Evolutionary conservation across 176 grass and related monocot species (phyloP), one percentile per base, ranked within the genome.

Genomic region (Typha latifolia): DNA sequence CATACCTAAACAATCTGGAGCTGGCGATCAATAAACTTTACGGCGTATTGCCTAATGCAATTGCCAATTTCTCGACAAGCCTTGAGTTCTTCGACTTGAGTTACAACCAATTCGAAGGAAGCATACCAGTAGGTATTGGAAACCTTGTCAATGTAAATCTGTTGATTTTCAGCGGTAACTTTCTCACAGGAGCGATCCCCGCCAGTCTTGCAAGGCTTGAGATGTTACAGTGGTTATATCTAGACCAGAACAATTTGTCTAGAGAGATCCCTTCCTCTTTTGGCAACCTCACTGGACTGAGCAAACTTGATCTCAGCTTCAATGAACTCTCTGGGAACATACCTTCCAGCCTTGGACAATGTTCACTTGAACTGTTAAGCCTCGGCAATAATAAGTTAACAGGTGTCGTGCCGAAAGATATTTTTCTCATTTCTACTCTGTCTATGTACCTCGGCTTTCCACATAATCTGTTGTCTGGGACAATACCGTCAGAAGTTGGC

Each of bases 61-160:
- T 74, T 9, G 47, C 8, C 37, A 77, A 67, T 48, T 19, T 76
- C 0, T 76, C 73, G 3, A 59, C 29, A 12, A 12, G 4, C 0
- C n/a, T 76, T 32, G 50, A 29, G n/a, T 4, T 0, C 15, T 2
- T 76, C 15, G 4, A 0, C 11, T 2, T 76, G 5, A 3, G 18
- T 0, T 20, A 3, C 0, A 76, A 67, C 14, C 19, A 57, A 1
- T 18, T 67, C 23, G 32, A 34, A 12, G 78, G 78, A 43, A 66
- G 27, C 14, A 68, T 80, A 50, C 69, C 70, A 26, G 18, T 32
- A 2, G 69, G 53, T 13, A 72, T 80, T 14, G 69, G 51, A 51
- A 73, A 49, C 15, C 47, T 73, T 66, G 13, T 32, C 12, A 22
- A 29, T 56, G 62, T 80, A 56, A 51, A 3, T 1, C 6, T 18